Evolutionary conservation across 1,284 basidiomycete species (phyloP).

Genomic region (Sanghuangporus baumii): DNA sequence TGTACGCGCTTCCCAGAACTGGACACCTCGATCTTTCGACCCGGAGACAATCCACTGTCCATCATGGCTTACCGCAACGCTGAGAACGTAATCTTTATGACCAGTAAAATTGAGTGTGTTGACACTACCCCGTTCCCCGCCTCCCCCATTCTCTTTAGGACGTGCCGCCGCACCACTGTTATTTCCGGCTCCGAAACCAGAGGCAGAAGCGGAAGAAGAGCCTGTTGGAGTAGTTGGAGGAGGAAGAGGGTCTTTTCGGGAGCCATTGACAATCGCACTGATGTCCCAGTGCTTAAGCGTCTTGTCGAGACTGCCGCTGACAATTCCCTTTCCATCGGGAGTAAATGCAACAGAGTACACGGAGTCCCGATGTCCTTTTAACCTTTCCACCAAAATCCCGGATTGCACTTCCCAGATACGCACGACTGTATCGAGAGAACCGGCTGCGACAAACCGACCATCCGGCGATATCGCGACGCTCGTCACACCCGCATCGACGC

Average conservation of each 20-base stretch:
- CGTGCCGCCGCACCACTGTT: background rate
- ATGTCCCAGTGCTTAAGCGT: constrained; percentile 89
- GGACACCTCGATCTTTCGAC: constrained; percentile 85
- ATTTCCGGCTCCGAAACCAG: background rate
- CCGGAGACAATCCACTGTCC: constrained; percentile 87
- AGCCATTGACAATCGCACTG: constrained; percentile 32
- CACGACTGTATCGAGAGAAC: constrained; percentile 78
- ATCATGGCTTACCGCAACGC: constrained; percentile 78
- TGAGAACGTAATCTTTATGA: constrained; percentile 83
- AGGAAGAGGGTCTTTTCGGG: constrained; percentile 14
- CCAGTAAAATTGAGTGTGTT: constrained; percentile 80
- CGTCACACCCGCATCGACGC: constrained; percentile 71
- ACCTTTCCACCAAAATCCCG: constrained; percentile 66
- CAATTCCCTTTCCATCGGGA: constrained; percentile 73
- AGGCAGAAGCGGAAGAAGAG: background rate
- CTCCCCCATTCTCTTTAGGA: constrained; percentile 32
- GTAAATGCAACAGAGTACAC: constrained; percentile 82
- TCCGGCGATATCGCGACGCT: constrained; percentile 79
- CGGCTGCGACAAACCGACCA: constrained; percentile 77
- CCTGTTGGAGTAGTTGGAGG: constrained; percentile 6
- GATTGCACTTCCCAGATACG: constrained; percentile 82
- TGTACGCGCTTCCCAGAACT: constrained; percentile 80
- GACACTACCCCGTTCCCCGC: constrained; percentile 34
- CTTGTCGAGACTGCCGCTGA: constrained; percentile 84
- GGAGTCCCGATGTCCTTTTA: constrained; percentile 79